A percentile compares a stretch with the other conserved stretches of the same genome.
phyloP scores from a whole-genome alignment of 306 rosid genomes.

The Ochetophila trinervis region DNA sequence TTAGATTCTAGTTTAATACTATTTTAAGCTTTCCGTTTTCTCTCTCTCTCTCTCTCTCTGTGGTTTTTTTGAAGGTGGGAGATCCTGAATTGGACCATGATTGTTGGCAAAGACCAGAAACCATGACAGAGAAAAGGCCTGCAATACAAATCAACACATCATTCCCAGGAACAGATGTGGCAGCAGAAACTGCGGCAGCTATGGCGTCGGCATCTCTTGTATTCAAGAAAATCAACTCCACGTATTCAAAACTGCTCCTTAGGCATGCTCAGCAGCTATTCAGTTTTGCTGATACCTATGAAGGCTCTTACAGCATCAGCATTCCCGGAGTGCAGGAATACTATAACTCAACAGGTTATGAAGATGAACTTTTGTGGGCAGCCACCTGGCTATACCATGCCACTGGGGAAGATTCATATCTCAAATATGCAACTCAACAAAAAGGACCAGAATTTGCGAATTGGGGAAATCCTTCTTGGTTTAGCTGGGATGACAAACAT shows the following conservation, averaged over 20 bases:
- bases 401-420: slow-evolving; percentile 47
- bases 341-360: slow-evolving; percentile 74
- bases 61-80: slow-evolving; percentile 53
- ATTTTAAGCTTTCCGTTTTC: no score
- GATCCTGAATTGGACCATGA: slow-evolving; percentile 63
- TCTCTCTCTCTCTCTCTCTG: no score
- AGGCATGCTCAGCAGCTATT: slow-evolving; percentile 57
- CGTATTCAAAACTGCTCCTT: slow-evolving; percentile 53
- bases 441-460: slow-evolving; percentile 38
- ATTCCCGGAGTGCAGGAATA: slow-evolving; percentile 54
- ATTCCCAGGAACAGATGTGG: slow-evolving; percentile 75
- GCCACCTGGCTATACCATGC: slow-evolving; percentile 68
- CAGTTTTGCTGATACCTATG: slow-evolving; percentile 51
- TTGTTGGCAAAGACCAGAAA: slow-evolving; percentile 77
- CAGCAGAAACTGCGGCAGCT: slow-evolving; percentile 77
- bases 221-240: slow-evolving; percentile 36
- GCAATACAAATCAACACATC: slow-evolving; percentile 48
- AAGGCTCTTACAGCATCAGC: slow-evolving; percentile 64
- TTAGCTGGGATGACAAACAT: slow-evolving; percentile 82
- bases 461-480: slow-evolving; percentile 57
- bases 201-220: slow-evolving; percentile 71
- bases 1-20: no score
- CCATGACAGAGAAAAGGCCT: slow-evolving; percentile 54
- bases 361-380: slow-evolving; percentile 82
- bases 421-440: slow-evolving; percentile 51